Conservation (phyloP, 2,329 filamentous ascomycete species). For the Hypoxylon sp. region DNA sequence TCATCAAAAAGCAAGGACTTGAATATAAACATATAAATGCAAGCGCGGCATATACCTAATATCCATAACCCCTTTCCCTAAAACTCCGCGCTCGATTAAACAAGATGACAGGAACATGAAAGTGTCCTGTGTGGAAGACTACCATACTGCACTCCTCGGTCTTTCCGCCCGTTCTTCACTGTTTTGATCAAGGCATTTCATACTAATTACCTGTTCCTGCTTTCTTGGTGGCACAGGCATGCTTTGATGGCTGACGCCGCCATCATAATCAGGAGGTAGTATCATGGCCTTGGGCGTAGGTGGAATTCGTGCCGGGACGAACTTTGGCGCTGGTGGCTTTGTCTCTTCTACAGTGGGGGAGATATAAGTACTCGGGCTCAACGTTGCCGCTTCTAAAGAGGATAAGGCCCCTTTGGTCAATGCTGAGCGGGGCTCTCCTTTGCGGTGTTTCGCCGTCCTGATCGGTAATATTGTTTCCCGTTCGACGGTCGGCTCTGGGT, state of each 20-base stretch:
- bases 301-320: slow-evolving; percentile 27
- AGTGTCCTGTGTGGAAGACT: background rate
- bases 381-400: background rate
- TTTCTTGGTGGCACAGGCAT: slow-evolving; percentile 32
- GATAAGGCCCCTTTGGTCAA: background rate
- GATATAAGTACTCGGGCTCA: slow-evolving; percentile 1
- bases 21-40: background rate
- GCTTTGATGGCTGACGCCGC: slow-evolving; percentile 24
- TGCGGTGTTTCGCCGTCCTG: slow-evolving; percentile 23
- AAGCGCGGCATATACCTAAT: slow-evolving; percentile 5
- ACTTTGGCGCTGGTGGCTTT: slow-evolving; percentile 19
- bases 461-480: slow-evolving; percentile 15
- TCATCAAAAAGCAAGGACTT: background rate
- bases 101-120: slow-evolving; percentile 14
- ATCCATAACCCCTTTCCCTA: slow-evolving; percentile 23
- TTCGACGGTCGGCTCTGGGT: slow-evolving; percentile 4
- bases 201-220: slow-evolving; percentile 13
- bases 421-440: slow-evolving; percentile 19
- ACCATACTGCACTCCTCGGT: slow-evolving; percentile 40
- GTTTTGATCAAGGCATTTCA: slow-evolving; percentile 34
- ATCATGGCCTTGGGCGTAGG: slow-evolving; percentile 48
- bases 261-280: slow-evolving; percentile 36
- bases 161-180: slow-evolving; percentile 24
- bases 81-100: slow-evolving; percentile 41
- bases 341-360: slow-evolving; percentile 19